Base-by-base conservation (phyloP, 805 yeast genomes). In the Saccharomycopsis sp. region DNA sequence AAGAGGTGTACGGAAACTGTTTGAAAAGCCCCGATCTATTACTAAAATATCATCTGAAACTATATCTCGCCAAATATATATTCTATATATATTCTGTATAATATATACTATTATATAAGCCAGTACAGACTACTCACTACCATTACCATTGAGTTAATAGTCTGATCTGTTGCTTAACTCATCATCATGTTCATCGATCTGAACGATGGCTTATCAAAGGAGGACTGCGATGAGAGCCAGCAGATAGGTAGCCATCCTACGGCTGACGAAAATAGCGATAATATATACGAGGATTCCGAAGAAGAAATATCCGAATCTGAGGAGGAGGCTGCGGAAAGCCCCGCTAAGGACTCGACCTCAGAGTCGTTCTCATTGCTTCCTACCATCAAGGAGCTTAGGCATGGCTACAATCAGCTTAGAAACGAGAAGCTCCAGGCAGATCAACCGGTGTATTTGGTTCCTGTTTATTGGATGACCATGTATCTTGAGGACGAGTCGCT, bases 361-460 rank as follows among this genome's bases (percentile, higher is more conserved):
- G 49, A 44, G 7, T 44, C 49, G 3, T 44, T 44, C 20, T 44
- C 49, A 17, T 44, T 44, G 22, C 19, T 44, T 17, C 49, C 49
- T 3, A 44, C 49, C 19, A 44, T 44, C 19, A 8, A 44, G 22
- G 22, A 44, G 49, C 49, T 44, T 7, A 44, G 49, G 12, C 5
- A 17, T 5, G 49, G 12, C 7, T 44, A 44, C 22, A 3, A 12
- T 7, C 9, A 44, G 20, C 22, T 44, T 5, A 44, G 8, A 17
- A 44, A 44, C 19, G 20, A 17, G 7, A 17, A 44, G 12, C 22
- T 44, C 8, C 19, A 12, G 49, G 9, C 49, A 12, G 22, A 44
- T 44, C 22, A 41, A 2, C n/a, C 22, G 3, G 60, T 58, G 3
- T 55, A 23, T 44, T 25, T 54, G 55, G 52, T 58, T 12, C 60